Percentiles rank a stretch among this genome's conserved stretches.
Evolutionary conservation across 2,329 filamentous ascomycete genomes (phyloP).

Genomic region (Hymenoscyphus linearis): DNA sequence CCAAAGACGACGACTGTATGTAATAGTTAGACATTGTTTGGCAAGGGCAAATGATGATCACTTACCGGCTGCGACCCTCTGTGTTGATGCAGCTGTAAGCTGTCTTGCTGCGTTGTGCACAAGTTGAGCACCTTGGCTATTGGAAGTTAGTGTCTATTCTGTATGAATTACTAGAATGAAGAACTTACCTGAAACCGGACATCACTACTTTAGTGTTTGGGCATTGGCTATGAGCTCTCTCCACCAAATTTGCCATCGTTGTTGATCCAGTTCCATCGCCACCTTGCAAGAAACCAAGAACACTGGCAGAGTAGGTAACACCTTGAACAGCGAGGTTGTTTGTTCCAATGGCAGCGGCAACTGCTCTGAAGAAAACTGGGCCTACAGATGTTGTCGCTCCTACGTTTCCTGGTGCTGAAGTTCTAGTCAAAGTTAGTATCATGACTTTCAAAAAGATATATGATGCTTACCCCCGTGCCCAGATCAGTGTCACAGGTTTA

Average conservation of each 20-base stretch:
- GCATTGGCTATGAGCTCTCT: conserved; percentile 16
- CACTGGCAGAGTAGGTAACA: conserved; percentile 44
- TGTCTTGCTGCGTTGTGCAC: conserved; percentile 25
- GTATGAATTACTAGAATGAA: not conserved
- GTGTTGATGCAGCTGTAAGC: conserved; percentile 14
- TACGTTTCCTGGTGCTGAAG: conserved; percentile 47
- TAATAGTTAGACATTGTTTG: not conserved
- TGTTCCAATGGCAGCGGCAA: conserved; percentile 38
- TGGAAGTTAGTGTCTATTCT: not conserved
- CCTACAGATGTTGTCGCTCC: conserved; percentile 39
- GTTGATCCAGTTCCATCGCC: not conserved
- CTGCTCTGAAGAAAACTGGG: conserved; percentile 43
- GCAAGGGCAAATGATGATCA: not conserved
- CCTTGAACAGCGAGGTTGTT: conserved; percentile 46
- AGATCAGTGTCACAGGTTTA: conserved; percentile 46
- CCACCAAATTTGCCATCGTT: conserved; percentile 13
- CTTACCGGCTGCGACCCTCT: conserved; percentile 19
- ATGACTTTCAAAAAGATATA: not conserved
- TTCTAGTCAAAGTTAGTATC: conserved; percentile 29
- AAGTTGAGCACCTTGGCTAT: conserved; percentile 22
- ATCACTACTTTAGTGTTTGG: conserved; percentile 24
- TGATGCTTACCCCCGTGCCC: conserved; percentile 39
- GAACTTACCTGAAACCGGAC: conserved; percentile 14
- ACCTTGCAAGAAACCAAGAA: conserved; percentile 25
- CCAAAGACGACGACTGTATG: conserved; percentile 25